phyloP scores from a whole-genome alignment of 2,329 filamentous ascomycete genomes.

The Botrytis tulipae region DNA sequence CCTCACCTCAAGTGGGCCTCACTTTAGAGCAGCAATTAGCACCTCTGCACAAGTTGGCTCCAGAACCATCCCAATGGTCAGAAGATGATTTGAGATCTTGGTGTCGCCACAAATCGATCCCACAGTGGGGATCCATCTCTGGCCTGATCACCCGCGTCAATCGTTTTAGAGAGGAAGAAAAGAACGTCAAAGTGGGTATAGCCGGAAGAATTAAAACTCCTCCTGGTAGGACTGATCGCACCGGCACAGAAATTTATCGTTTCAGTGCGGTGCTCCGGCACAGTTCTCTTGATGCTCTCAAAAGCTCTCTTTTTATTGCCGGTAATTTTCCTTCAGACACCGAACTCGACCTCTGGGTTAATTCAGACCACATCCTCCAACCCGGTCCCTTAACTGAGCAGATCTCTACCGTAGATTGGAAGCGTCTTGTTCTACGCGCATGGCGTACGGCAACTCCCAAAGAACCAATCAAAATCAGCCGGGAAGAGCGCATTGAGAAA shows the following conservation, averaged over 20 bases:
- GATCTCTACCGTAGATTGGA: background rate
- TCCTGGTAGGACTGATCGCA: background rate
- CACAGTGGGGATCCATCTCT: slow-evolving; percentile 13
- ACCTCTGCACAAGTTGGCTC: background rate
- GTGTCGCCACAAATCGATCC: slow-evolving; percentile 13
- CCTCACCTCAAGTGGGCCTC: background rate
- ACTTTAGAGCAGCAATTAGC: background rate
- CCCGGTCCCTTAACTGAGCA: background rate
- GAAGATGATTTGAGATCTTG: slow-evolving; percentile 17
- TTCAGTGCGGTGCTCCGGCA: slow-evolving; percentile 16
- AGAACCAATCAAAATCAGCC: background rate
- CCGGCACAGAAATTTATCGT: slow-evolving; percentile 22
- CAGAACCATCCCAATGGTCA: slow-evolving; percentile 11
- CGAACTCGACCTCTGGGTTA: slow-evolving; percentile 23
- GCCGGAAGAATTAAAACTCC: background rate
- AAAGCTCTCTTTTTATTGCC: slow-evolving; percentile 19
- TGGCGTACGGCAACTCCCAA: background rate
- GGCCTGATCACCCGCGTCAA: slow-evolving; percentile 13
- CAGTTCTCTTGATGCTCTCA: slow-evolving; percentile 23
- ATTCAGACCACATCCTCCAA: background rate
- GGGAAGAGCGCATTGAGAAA: slow-evolving; percentile 4
- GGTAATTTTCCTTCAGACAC: slow-evolving; percentile 24
- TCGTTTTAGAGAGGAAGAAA: slow-evolving; percentile 10
- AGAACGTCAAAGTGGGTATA: slow-evolving; percentile 4
- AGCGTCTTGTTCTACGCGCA: slow-evolving; percentile 8